These are phyloP conservation scores for Cladosporium sphaerospermum DNA, from an alignment of 2,329 filamentous ascomycete species.

Conservation along the genomic window DNA sequence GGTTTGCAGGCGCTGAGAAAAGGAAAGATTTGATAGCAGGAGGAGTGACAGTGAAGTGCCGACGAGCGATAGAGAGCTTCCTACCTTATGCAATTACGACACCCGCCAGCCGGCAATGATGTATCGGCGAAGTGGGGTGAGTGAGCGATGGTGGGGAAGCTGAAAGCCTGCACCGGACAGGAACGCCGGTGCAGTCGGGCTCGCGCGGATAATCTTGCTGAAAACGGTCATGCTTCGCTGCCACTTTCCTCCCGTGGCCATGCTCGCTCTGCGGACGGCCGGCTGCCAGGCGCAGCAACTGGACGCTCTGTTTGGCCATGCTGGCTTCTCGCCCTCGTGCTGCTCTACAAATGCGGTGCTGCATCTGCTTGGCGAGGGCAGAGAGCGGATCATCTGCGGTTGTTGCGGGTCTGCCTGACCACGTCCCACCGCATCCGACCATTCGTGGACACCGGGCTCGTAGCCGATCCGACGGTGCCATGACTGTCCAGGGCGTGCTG, in stretches of 20 bases:
- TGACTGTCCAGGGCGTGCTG: too few species aligned
- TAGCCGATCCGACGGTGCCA: background rate
- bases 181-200: background rate
- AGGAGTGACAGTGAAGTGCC: background rate
- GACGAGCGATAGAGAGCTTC: background rate
- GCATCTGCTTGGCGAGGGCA: background rate
- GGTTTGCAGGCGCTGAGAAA: background rate
- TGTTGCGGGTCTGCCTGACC: constrained; percentile 1
- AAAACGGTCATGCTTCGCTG: constrained; percentile 10
- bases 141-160: constrained; percentile 3
- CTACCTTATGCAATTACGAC: constrained; percentile 5
- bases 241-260: background rate
- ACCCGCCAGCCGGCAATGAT: constrained; percentile 9
- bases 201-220: background rate
- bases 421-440: background rate
- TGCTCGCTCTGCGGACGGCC: too few species aligned
- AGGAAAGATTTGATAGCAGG: background rate
- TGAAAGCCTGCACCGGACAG: background rate
- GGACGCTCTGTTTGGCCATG: too few species aligned
- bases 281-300: too few species aligned
- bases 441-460: background rate
- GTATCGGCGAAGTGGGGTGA: constrained; percentile 10
- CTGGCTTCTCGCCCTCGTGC: too few species aligned
- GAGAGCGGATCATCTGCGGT: constrained; percentile 2
- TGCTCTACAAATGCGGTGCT: background rate